phyloP scores from a whole-genome alignment of 768 basidiomycete species.

The Vararia minispora region DNA sequence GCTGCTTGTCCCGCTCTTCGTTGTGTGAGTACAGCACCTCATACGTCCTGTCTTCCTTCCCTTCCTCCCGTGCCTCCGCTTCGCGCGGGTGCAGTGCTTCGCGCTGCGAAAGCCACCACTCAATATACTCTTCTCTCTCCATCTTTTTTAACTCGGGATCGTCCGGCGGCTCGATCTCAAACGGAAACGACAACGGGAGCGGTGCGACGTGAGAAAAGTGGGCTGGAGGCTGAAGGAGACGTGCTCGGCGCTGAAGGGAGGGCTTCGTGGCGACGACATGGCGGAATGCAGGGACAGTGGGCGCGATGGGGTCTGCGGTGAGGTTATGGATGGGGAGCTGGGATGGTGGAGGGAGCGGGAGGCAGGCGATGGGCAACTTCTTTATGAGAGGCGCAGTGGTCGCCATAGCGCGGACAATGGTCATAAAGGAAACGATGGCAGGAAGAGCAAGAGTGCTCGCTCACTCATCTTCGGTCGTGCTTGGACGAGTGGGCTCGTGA shows the following conservation, averaged over 20 bases:
- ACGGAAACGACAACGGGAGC: slow-evolving; percentile 76
- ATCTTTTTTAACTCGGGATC: slow-evolving; percentile 31
- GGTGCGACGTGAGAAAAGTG: slow-evolving; percentile 83
- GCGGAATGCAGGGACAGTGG: slow-evolving; percentile 40
- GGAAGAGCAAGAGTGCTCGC: too few species aligned
- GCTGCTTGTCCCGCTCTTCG: slow-evolving; percentile 35
- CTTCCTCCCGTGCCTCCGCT: slow-evolving; percentile 13
- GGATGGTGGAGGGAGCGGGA: slow-evolving; percentile 36
- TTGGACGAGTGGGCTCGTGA: too few species aligned
- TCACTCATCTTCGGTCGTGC: too few species aligned
- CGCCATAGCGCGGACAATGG: slow-evolving; percentile 12
- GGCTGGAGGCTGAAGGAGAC: slow-evolving; percentile 40
- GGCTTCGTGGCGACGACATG: slow-evolving; percentile 40
- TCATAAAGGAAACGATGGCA: slow-evolving; percentile 1
- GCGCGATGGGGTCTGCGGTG: slow-evolving; percentile 49
- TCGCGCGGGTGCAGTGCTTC: slow-evolving; percentile 39
- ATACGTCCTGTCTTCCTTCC: slow-evolving; percentile 18
- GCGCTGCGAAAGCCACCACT: slow-evolving; percentile 59
- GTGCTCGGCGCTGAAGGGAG: slow-evolving; percentile 59
- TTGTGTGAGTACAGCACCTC: slow-evolving; percentile 38
- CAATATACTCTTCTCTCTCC: slow-evolving; percentile 57
- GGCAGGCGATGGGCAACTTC: slow-evolving; percentile 36
- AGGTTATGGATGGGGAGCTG: slow-evolving; percentile 33
- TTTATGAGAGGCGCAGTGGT: too few species aligned
- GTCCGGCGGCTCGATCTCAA: slow-evolving; percentile 47